Conservation (phyloP, 306 rosid species). For the Carpinus viminea region DNA sequence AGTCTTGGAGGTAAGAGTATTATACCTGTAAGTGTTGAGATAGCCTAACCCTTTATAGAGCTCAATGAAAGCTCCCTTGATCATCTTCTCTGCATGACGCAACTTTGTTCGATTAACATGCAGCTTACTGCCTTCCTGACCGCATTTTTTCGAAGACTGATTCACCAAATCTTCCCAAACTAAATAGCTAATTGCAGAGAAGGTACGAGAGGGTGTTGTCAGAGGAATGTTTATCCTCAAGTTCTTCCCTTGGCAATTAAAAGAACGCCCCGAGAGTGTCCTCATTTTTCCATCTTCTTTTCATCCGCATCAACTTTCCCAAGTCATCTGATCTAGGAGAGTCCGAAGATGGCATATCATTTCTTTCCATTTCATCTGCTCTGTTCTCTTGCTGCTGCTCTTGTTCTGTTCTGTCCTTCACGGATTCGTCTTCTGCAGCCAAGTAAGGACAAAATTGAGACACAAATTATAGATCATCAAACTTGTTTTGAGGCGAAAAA, state of each 20-base stretch:
- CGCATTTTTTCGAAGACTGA: conserved; percentile 71
- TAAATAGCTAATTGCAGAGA: conserved; percentile 83
- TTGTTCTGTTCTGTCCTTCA: conserved; percentile 55
- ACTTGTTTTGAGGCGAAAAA: neutral
- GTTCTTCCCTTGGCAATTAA: conserved; percentile 81
- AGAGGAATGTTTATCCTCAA: conserved; percentile 84
- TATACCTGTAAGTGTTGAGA: conserved; percentile 85
- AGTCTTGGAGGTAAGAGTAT: conserved; percentile 7
- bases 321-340: conserved; percentile 47
- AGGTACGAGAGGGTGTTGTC: conserved; percentile 84
- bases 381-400: conserved; percentile 59
- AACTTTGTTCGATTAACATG: conserved; percentile 69
- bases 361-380: conserved; percentile 58
- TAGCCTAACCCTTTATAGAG: conserved; percentile 90
- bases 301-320: conserved; percentile 43
- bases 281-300: conserved; percentile 61
- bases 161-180: conserved; percentile 81
- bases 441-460: conserved; percentile 18
- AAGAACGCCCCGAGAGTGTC: conserved; percentile 54
- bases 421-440: conserved; percentile 78
- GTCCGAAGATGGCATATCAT: conserved; percentile 43
- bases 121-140: conserved; percentile 60
- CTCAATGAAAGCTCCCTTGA: conserved; percentile 85
- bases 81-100: conserved; percentile 95
- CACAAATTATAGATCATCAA: neutral